Base-by-base conservation (phyloP, 129 eudicot species). In the Saposhnikovia divaricata region DNA sequence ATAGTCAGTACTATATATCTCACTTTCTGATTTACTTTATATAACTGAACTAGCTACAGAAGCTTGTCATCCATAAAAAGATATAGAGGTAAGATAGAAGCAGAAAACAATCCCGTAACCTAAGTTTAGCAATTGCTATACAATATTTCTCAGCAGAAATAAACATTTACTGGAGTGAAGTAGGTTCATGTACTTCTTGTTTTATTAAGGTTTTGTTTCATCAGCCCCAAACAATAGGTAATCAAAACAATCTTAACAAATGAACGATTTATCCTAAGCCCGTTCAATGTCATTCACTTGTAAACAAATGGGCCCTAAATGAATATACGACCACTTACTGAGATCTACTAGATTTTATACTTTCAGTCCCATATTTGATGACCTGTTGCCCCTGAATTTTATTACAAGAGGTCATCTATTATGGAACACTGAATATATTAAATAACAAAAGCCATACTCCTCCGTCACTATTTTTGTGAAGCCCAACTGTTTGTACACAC, bases 1-100 rank as follows among this genome's bases (percentile, higher is more conserved):
- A 65, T 72, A 57, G 89, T 86, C 80, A 88, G 55, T 46, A 59
- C 43, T 43, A 46, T 37, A 43, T 19, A 77, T 68, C 42, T 68
- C 73, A 28, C 43, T 34, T 2, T 68, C 10, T 68, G 21, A 68
- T 68, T 25, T 61, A 27, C 61, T 21, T n/a, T 21, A 72, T 68
- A 7, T 34, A 39, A 63, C 18, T 74, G 23, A 23, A 66, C 68
- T 43, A 66, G 59, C 83, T 74, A 83, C 57, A n/a, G 47, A 83
- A 43, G 51, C 38, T 73, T 68, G 73, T 31, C 42, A 13, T 42
- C 3, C 69, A 1, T 11, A 31, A 3, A 3, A 27, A 63, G 21
- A 28, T 5, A 68, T 68, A 13, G 1, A 34, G 5, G 73, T 31
- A 28, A 11, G 7, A 65, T 12, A 27, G 19, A 27, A 65, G 39